Base-by-base conservation (phyloP, 257 asterid species). In the Solanum pennellii region DNA sequence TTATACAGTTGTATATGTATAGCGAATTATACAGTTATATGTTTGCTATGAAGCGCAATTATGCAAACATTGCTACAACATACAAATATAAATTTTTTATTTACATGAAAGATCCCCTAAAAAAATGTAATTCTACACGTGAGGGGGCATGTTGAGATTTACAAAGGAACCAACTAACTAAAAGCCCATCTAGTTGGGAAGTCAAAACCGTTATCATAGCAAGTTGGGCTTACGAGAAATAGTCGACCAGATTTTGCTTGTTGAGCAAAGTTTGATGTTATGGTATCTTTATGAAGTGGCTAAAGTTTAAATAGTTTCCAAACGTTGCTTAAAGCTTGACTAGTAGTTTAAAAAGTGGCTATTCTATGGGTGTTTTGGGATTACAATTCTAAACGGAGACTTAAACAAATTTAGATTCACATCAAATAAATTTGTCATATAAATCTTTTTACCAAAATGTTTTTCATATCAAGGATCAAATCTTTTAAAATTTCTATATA, bases 361-460 rank as follows among this genome's bases (percentile, higher is more conserved):
- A 56, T 56, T 56, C 1, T 56, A 20, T 0, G n/a, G 0, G 12
- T 56, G 25, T 56, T 56, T 56, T 0, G 5, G 5, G 0, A 56
- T 56, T 56, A 7, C 5, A 18, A 3, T 56, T 10, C 1, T 56
- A 3, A 14, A 7, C 0, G 1, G 0, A 56, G 25, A 18, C 5
- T 56, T 11, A 18, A 56, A 56, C 0, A 56, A 56, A 2, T 56
- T 56, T 56, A 20, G 4, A 56, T 56, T 56, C 1, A 0, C 25
- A 3, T 56, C 4, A 16, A 52, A 16, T 56, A 56, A 5, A 1
- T 56, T 56, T 2, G 11, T 56, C 4, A 0, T 2, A 56, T 6
- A 56, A 7, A 18, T 1, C 2, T 6, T 56, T 56, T 18, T 56
- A 1, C 0, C 0, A 1, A 52, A 52, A 7, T 1, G 5, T 3